phyloP scores from a whole-genome alignment of 805 yeast species.

The Candida arabinofermentans region DNA sequence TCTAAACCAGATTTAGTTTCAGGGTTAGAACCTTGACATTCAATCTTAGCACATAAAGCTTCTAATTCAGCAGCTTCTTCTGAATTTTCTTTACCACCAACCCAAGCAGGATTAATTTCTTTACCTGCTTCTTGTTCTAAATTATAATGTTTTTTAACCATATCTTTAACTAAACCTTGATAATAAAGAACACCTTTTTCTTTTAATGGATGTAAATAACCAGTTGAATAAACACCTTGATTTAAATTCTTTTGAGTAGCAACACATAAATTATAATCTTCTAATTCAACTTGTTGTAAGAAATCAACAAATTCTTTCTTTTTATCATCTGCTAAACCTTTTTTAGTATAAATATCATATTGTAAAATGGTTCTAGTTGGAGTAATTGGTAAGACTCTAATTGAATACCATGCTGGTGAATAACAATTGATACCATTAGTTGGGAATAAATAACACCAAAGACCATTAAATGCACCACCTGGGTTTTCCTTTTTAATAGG shows the following conservation, averaged over 20 bases:
- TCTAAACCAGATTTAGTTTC: slow-evolving; percentile 26
- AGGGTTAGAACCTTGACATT: slow-evolving; percentile 44
- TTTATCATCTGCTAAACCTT: slow-evolving; percentile 47
- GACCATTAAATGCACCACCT: slow-evolving; percentile 59
- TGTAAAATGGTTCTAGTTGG: slow-evolving; percentile 54
- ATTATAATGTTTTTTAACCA: slow-evolving; percentile 52
- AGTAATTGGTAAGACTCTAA: slow-evolving; percentile 52
- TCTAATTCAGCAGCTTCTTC: slow-evolving; percentile 48
- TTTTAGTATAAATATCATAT: slow-evolving; percentile 58
- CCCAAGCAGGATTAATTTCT: slow-evolving; percentile 48
- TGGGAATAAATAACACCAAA: slow-evolving; percentile 61
- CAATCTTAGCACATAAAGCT: slow-evolving; percentile 44
- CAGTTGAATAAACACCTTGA: slow-evolving; percentile 57
- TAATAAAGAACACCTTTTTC: slow-evolving; percentile 57
- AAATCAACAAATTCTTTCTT: slow-evolving; percentile 62
- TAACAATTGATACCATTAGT: slow-evolving; percentile 60
- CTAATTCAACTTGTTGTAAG: slow-evolving; percentile 58
- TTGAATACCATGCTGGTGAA: slow-evolving; percentile 64
- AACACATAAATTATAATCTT: slow-evolving; percentile 57
- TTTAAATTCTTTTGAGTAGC: slow-evolving; percentile 58
- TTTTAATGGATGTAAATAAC: slow-evolving; percentile 55
- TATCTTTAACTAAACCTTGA: slow-evolving; percentile 50
- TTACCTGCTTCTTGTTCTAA: slow-evolving; percentile 42
- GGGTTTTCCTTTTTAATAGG: slow-evolving; percentile 40
- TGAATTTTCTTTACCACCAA: slow-evolving; percentile 36